Base-by-base conservation (phyloP, 768 basidiomycete species). In the Tricholoma sp. region DNA sequence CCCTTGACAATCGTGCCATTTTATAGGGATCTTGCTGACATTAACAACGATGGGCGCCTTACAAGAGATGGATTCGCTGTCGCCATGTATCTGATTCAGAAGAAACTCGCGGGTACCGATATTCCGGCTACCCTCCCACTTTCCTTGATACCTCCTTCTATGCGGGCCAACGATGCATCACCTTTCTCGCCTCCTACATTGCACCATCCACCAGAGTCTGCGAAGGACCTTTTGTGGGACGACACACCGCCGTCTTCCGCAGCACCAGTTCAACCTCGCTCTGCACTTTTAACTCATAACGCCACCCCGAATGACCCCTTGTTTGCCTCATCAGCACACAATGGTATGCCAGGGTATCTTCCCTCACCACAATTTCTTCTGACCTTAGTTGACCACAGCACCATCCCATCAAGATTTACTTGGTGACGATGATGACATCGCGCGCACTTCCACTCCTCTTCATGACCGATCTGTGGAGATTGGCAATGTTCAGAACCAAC, bases 61-160 rank as follows among this genome's bases (percentile, higher is more conserved):
- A 94, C 86, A 3, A 81, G 86, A 53, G 95, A 98, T 50, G 92
- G 94, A 12, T 98, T 99, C 70, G 96, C 97, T 7, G 88, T 98
- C 46, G 97, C 94, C 3, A 84, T 95, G 84, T 83, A 96, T 72
- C 80, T 99, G 34, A 98, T 99, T 64, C 90, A 91, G 71, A 82
- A 81, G 66, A 93, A 88, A 70, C 73, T 97, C 8, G 78, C 82
- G 6, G 94, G 96, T 16, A 84, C 83, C 59, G 86, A 89, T 2
- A 72, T 97, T 46, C 92, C 93, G 0, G 64, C 76, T 0, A 67
- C 71, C n/a, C 75, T 99, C 27, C 92, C 94, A 4, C 72, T 70
- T 35, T 80, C 84, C 32, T 76, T 98, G 47, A 69, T 97, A 5
- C 97, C 97, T 6, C 95, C 94, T 2, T 84, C 88, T 1, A 78